A percentile compares a stretch with the other conserved stretches of the same genome.
Evolutionary conservation across 2,329 filamentous ascomycete species (phyloP).

Genomic region (Pseudocercospora fijiensis): DNA sequence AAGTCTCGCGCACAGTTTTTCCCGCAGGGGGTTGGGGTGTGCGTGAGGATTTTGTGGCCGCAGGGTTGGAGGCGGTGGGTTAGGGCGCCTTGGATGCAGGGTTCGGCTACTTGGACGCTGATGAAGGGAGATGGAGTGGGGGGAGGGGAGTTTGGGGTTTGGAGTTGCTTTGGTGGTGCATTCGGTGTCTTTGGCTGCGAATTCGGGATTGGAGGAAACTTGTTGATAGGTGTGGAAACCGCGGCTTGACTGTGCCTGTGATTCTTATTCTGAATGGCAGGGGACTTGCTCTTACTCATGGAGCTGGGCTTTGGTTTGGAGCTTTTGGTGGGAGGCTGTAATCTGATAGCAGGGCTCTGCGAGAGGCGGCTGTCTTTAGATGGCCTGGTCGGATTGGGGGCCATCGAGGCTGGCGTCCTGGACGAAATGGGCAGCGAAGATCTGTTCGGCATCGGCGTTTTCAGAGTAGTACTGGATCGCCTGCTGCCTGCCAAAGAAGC

Average conservation of each 20-base stretch:
- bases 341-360: not conserved
- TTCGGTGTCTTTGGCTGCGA: not conserved
- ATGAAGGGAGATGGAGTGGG: not conserved
- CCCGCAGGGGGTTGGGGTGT: constrained; percentile 18
- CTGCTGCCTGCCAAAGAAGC: not conserved
- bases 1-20: constrained; percentile 20
- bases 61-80: constrained; percentile 21
- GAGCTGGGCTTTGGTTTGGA: not conserved
- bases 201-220: not conserved
- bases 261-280: not conserved
- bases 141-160: not conserved
- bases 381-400: not conserved
- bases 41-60: constrained; percentile 26
- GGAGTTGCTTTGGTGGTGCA: not conserved
- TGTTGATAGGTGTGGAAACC: not conserved
- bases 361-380: not conserved
- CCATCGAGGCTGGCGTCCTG: not conserved
- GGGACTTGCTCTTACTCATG: not conserved
- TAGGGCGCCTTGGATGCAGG: constrained; percentile 15
- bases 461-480: not conserved
- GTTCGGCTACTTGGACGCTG: constrained; percentile 13
- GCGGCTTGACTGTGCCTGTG: not conserved
- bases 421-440: not conserved
- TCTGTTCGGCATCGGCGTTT: not conserved
- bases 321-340: not conserved